Percentiles rank a stretch among this genome's conserved stretches.
Conservation (phyloP, 768 basidiomycete genomes). For the Asterophora lycoperdoides region DNA sequence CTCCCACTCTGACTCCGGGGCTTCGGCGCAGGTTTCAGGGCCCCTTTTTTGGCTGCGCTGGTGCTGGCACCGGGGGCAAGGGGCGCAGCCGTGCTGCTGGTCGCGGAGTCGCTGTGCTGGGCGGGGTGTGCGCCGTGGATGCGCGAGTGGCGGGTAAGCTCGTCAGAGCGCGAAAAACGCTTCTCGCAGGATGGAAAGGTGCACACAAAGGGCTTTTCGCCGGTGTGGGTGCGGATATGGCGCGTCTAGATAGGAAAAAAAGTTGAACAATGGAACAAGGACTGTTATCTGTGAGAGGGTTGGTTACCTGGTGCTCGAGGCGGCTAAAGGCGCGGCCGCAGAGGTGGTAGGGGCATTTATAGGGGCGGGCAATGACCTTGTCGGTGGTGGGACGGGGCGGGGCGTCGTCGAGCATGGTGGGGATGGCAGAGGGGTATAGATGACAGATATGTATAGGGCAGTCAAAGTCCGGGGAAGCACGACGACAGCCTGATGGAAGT, state of each 20-base stretch:
- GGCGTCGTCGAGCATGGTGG: constrained; percentile 18
- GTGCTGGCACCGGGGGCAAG: constrained; percentile 1
- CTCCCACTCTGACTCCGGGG: constrained; percentile 2
- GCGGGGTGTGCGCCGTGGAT: constrained; percentile 66
- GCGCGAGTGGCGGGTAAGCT: constrained; percentile 91
- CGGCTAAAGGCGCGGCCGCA: constrained; percentile 96
- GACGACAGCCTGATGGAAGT: constrained; percentile 1
- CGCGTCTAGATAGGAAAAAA: constrained; percentile 69
- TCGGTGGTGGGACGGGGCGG: constrained; percentile 18
- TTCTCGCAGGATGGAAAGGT: constrained; percentile 94
- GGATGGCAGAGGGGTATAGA: constrained; percentile 4
- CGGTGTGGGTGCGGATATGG: constrained; percentile 97
- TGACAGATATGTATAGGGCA: constrained; percentile 1
- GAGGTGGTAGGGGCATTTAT: constrained; percentile 91
- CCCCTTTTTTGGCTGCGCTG: constrained; percentile 13
- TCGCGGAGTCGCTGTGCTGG: constrained; percentile 28
- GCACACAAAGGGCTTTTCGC: constrained; percentile 96
- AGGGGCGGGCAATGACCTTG: constrained; percentile 58
- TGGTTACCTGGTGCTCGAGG: constrained; percentile 92
- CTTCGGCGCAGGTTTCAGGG: constrained; percentile 4
- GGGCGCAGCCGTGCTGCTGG: constrained; percentile 12
- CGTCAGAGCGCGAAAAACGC: constrained; percentile 96
- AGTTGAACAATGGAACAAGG: constrained; percentile 7
- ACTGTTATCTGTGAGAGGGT: too few relatives aligned
- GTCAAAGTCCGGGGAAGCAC: constrained; percentile 14